Evolutionary conservation across 208 protist genomes (phyloP), one percentile per base, ranked within the genome.

Genomic region (Phytomonas francai): DNA sequence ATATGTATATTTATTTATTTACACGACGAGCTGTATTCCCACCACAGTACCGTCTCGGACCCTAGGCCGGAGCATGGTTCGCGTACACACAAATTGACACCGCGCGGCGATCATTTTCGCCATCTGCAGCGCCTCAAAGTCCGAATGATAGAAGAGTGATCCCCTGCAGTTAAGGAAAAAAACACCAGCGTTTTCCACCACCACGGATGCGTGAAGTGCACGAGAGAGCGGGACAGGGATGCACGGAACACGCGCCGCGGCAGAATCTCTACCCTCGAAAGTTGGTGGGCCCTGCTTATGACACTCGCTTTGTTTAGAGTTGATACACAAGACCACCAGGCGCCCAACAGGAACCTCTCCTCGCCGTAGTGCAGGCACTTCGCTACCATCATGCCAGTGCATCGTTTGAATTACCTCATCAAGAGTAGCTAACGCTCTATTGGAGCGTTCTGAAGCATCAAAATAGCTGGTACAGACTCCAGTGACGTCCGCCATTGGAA

Each of bases 301-400:
- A 19, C 0, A 25, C 45, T 25, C 45, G 1, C 19, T 54, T 54
- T 25, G 8, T 54, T 0, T 33, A 3, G 76, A 57, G 58, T 80
- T 89, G 27, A 82, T 80, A 64, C 79, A 85, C 58, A 81, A 61
- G 56, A 85, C 72, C 11, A 51, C 33, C 32, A 94, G 67, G 29
- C 70, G 79, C 8, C 88, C 78, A n/a, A 85, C 25, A 34, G 80
- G 64, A 28, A 89, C 79, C 34, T 79, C 67, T 25, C 89, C 89
- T 67, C 85, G 81, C 33, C 77, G 67, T 67, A 94, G 65, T 49
- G 78, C 85, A 19, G 89, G 89, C 59, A 94, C 78, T 71, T 90
- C 85, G 57, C 81, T 73, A 36, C 89, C 89, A 62, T 94, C 84
- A 68, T 92, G 79, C 19, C 88, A 65, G 76, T 94, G 89, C 89